Base-by-base conservation (phyloP, 768 basidiomycete species). In the Exidia glandulosa region DNA sequence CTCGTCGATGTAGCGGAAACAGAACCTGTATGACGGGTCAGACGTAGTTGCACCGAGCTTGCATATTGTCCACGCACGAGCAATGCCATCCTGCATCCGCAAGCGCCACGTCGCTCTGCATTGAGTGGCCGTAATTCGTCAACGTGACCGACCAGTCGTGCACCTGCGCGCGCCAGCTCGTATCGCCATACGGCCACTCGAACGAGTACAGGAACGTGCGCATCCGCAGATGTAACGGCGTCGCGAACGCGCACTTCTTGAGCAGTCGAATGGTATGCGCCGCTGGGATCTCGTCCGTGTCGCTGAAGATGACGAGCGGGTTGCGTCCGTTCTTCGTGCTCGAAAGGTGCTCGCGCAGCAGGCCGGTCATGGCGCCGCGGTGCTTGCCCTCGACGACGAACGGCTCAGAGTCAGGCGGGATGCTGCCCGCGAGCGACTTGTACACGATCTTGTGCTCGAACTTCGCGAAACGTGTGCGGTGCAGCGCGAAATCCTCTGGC, bases 71-170 rank as follows among this genome's bases (percentile, higher is more conserved):
- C 65, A 45, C 41, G 41, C 9, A 45, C 63, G 64, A n/a, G 71
- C 83, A 85, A 65, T 86, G 83, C 83, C 83, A 86, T 1, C 83
- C 84, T n/a, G 82, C 72, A 67, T 86, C 82, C 25, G 81, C 80
- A 34, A 86, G 77, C 9, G 80, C 70, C 36, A 68, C 66, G 56
- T 82, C 74, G 9, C 72, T 72, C 57, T 75, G 74, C 66, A 79
- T 76, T 23, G 77, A 78, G 65, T 81, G 81, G 31, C 75, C 73
- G 65, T 83, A 83, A 59, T 67, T 12, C 60, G 65, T 59, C 37
- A 61, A 56, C 27, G 59, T 75, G 57, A 68, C 74, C 32, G 68
- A 70, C 79, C 78, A 81, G 16, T 71, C 70, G 60, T 80, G 78
- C 13, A 77, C 79, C 62, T 76, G 77, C 12, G 83, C 81, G 56